These are phyloP conservation scores for Xenosphaeropsis pyriputrescens DNA, from an alignment of 2,329 filamentous ascomycete genomes.

Conservation along the genomic window DNA sequence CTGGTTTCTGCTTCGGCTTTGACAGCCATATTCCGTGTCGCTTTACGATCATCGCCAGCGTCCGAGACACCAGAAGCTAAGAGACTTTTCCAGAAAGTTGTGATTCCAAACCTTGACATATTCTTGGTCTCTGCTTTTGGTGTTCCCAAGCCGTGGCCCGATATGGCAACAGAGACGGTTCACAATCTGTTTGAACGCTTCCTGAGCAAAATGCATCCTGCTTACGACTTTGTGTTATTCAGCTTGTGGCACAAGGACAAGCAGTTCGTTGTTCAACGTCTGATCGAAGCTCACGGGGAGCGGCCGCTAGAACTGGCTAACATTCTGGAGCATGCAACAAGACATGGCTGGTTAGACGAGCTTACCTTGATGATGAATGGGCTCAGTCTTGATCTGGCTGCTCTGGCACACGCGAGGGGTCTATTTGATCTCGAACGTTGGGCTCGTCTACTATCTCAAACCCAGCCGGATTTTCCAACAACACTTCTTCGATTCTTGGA, in stretches of 20 bases:
- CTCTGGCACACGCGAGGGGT: constrained; percentile 67
- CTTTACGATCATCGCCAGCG: constrained; percentile 43
- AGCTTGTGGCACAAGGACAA: constrained; percentile 86
- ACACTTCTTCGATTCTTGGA: constrained; percentile 67
- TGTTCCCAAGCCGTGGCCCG: constrained; percentile 63
- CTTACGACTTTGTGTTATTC: constrained; percentile 80
- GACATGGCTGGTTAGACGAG: constrained; percentile 73
- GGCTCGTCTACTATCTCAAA: constrained; percentile 57
- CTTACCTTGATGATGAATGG: constrained; percentile 51
- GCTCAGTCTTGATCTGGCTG: constrained; percentile 77
- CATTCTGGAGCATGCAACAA: constrained; percentile 67
- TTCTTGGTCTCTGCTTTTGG: constrained; percentile 68
- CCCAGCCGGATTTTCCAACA: constrained; percentile 50
- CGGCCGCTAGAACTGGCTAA: constrained; percentile 52
- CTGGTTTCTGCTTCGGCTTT: constrained; percentile 81
- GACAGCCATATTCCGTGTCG: constrained; percentile 50
- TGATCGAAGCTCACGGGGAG: constrained; percentile 62
- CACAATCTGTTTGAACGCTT: constrained; percentile 73
- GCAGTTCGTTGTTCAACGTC: constrained; percentile 67
- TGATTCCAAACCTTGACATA: constrained; percentile 60
- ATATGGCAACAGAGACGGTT: constrained; percentile 59
- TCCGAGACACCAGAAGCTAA: constrained; percentile 50
- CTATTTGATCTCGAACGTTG: constrained; percentile 71
- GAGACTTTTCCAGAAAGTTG: constrained; percentile 50
- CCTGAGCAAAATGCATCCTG: constrained; percentile 59